Base-by-base conservation (phyloP, 768 basidiomycete species). In the Tulasnella sp. region DNA sequence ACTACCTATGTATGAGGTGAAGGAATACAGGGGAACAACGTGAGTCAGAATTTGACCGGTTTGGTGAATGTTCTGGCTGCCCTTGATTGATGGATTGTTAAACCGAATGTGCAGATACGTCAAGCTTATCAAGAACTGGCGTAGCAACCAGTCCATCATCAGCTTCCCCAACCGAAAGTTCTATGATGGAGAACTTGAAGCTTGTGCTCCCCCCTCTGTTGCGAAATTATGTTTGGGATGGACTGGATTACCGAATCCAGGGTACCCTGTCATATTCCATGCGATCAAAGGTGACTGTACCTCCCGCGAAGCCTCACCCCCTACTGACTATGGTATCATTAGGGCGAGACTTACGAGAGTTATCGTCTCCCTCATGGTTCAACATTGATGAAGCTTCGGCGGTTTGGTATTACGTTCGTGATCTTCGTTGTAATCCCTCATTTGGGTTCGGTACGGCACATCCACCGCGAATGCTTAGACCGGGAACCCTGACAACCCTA, bases 91-190 rank as follows among this genome's bases (percentile, higher is more conserved):
- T 12, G 34, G 9, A 14, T 80, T n/a, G 24, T n/a, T 14, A 56
- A 40, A 77, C 19, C 16, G 27, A 2, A n/a, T 58, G n/a, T 31
- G 21, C 76, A 91, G 90, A 7, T 86, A 90, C 81, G 89, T 89
- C 27, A 90, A 91, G 82, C 85, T 92, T 10, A 82, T 89, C 58
- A 89, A 89, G 84, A 90, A 91, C 84, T 91, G 88, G 85, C 83
- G 90, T 18, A 90, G 89, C 6, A 90, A 92, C 81, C 84, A 84
- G 2, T 85, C 86, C 14, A 92, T 92, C 58, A 83, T 92, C 34
- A 79, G 85, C 1, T 91, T 89, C 84, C 87, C 91, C 2, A 92
- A 92, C 80, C 83, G 87, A 31, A 80, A 81, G 73, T 86, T 88
- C 80, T 88, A 88, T 81, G 81, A 82, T 8, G 83, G 83, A 40